Percentiles rank a stretch among this genome's conserved stretches.
phyloP scores from a whole-genome alignment of 352 stramenopile genomes.

The Hyphochytrium catenoides region DNA sequence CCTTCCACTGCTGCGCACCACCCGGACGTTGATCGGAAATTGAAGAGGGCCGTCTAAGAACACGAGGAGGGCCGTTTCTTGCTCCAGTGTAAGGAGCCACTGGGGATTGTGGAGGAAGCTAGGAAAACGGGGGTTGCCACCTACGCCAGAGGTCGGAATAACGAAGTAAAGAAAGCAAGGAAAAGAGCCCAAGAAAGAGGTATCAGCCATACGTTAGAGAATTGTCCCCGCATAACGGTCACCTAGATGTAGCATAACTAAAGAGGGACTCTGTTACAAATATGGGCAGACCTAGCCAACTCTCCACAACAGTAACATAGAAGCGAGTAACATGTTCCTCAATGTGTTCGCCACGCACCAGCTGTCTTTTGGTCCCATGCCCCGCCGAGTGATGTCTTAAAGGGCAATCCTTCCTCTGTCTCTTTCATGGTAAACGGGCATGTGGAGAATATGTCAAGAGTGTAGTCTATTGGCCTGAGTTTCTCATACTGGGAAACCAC shows the following conservation, averaged over 20 bases:
- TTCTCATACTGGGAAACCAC: constrained; percentile 79
- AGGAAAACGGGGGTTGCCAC: too few species aligned
- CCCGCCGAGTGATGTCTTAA: constrained; percentile 6
- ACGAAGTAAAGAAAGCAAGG: too few species aligned
- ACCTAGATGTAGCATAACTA: too few species aligned
- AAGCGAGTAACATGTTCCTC: neutral
- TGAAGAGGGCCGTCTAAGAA: constrained; percentile 5
- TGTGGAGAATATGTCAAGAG: constrained; percentile 55
- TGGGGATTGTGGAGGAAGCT: constrained; percentile 3
- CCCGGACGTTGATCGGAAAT: constrained; percentile 35
- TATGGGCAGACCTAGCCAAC: constrained; percentile 2
- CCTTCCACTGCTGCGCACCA: constrained; percentile 21
- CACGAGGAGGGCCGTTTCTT: neutral
- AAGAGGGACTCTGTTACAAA: too few species aligned
- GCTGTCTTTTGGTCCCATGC: constrained; percentile 19
- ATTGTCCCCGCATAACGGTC: too few species aligned
- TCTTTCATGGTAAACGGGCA: constrained; percentile 27
- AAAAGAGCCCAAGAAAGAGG: too few species aligned
- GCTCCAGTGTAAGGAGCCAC: neutral
- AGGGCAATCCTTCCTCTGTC: constrained; percentile 16
- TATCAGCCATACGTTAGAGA: too few species aligned
- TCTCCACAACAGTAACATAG: neutral
- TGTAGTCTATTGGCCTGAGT: constrained; percentile 60
- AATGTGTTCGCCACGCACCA: too few species aligned
- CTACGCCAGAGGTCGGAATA: too few species aligned